Conservation (phyloP, 768 basidiomycete genomes). For the Boletus rubescentipes region DNA sequence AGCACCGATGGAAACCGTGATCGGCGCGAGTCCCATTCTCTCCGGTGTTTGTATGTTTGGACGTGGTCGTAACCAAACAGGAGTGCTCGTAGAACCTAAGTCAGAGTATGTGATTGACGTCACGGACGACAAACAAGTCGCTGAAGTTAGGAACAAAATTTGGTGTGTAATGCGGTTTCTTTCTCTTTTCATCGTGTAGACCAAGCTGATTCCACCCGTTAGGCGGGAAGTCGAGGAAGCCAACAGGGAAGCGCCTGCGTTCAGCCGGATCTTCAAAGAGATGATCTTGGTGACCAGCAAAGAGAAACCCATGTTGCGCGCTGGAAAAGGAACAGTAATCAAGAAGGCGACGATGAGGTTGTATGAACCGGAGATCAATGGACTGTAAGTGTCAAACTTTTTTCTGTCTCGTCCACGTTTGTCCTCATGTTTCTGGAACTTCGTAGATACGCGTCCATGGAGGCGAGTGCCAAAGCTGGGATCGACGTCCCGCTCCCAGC, state of each 20-base stretch:
- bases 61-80: conserved; percentile 30
- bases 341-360: conserved; percentile 36
- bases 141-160: conserved; percentile 29
- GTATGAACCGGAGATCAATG: conserved; percentile 48
- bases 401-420: too few relatives aligned
- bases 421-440: too few relatives aligned
- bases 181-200: too few relatives aligned
- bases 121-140: conserved; percentile 21
- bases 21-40: too few relatives aligned
- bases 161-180: too few relatives aligned
- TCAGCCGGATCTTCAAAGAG: conserved; percentile 49
- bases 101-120: conserved; percentile 18
- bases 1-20: conserved; percentile 28
- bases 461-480: conserved; percentile 21
- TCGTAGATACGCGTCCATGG: conserved; percentile 33
- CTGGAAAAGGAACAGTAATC: conserved; percentile 48
- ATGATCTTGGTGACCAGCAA: conserved; percentile 48
- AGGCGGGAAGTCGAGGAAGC: too few relatives aligned
- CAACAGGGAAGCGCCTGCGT: conserved; percentile 40
- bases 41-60: conserved; percentile 35
- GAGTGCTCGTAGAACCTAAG: conserved; percentile 33
- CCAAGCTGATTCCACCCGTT: too few relatives aligned
- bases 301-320: conserved; percentile 43
- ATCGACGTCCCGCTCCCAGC: conserved; percentile 24
- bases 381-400: conserved; percentile 44